Base-by-base conservation (phyloP, 306 rosid species). In the Trichosanthes truncata region DNA sequence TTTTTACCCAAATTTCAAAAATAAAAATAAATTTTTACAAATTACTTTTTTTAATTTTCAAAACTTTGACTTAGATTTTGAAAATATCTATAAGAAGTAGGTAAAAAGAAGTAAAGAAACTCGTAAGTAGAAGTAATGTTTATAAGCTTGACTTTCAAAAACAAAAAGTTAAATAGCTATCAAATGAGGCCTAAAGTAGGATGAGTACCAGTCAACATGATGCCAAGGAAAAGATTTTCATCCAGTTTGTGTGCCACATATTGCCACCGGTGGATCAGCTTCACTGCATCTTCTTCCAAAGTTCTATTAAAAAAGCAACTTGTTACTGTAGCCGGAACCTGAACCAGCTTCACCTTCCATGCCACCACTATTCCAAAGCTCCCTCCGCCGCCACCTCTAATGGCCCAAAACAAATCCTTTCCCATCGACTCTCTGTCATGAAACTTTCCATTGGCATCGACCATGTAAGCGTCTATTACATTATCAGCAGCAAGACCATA, bases 301-400 rank as follows among this genome's bases (percentile, higher is more conserved):
- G 14, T 56, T 56, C 0, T 56, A 5, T 3, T 56, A 7, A 0
- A 0, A 3, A 9, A 2, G 40, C 38, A 61, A 61, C 6, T 4
- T 5, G 38, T 93, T 74, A 89, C 92, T 0, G 78, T 87, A 7
- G 83, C 9, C 1, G 96, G 97, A 1, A 91, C 92, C 7, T 46
- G 83, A 76, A 87, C 93, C 3, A 93, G 51, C 53, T 84, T 87
- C 59, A 91, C 84, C 80, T 88, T 89, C 91, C 93, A 93, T 67
- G 88, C 80, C 3, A 89, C 84, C 93, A 5, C 96, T 91, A 12
- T 96, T 93, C 3, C 91, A 91, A 56, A 61, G 40, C 68, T 61
- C 20, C 68, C 68, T 61, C 68, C 68, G 7, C 68, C 68, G 20
- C 68, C 68, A 3, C 68, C 68, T 61, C 68, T 61, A 11, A 61